Evolutionary conservation across 2,329 filamentous ascomycete species (phyloP), one percentile per base, ranked within the genome.

Genomic region (Cladosporium phlei): DNA sequence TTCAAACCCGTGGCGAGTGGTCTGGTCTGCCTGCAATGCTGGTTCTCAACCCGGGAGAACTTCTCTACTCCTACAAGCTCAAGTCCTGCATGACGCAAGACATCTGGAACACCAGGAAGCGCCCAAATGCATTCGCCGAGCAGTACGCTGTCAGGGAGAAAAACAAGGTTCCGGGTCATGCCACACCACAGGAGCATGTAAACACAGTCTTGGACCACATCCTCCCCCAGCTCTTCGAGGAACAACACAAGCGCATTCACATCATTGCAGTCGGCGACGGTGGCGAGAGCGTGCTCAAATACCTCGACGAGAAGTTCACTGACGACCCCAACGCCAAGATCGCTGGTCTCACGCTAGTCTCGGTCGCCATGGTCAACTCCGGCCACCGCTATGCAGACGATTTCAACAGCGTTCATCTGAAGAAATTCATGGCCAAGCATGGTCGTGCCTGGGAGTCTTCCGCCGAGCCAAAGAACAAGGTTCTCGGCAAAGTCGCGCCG

Each of bases 31-130:
- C 76, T 0, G 85, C 78, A 3, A 69, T 96, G 47, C 68, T 96
- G 21, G 70, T 95, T 20, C 79, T 88, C 35, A 96, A 95, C 61
- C 73, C 80, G 3, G 88, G 87, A 4, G 82, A 94, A 66, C 70
- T 86, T 14, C 72, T 83, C 57, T 96, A 88, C 82, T 87, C 85
- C 63, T 79, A 85, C 30, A 75, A 78, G 42, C 75, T 75, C 1
- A 67, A 74, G 42, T 75, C 77, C 38, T 73, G 80, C 0, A 71
- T 95, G 51, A 85, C 79, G 1, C 62, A 74, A 1, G 60, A 62
- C 0, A 75, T 74, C 3, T 85, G 83, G 72, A 61, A 71, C 6
- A 73, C 72, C 2, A 67, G 84, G 34, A 11, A 24, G 39, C 29
- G 21, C 21, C 8, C 74, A 47, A 85, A 79, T 38, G 75, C 81